phyloP scores from a whole-genome alignment of 2,329 filamentous ascomycete species.

The Penicillium carneum region DNA sequence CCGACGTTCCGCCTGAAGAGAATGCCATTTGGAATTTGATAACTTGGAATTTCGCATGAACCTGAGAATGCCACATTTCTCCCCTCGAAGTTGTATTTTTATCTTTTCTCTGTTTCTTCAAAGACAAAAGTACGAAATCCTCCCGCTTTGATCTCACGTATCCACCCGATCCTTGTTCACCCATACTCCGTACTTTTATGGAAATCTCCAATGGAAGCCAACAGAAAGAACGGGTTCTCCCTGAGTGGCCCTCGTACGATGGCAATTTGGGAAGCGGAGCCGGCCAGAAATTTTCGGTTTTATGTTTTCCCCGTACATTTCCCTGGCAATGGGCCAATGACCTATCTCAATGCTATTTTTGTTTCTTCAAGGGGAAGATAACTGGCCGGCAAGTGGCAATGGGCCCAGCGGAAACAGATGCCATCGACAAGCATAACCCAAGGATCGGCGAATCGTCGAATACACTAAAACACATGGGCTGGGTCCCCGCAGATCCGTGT shows the following conservation, averaged over 20 bases:
- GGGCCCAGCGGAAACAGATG: constrained; percentile 29
- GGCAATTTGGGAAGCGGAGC: background rate
- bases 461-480: constrained; percentile 30
- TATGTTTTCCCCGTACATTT: background rate
- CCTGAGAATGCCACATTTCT: background rate
- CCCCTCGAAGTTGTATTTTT: too few species aligned
- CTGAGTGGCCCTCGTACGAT: background rate
- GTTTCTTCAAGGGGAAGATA: constrained; percentile 27
- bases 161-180: constrained; percentile 16
- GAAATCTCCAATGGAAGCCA: background rate
- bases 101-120: background rate
- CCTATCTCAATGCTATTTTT: constrained; percentile 1
- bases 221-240: constrained; percentile 20
- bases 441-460: constrained; percentile 40
- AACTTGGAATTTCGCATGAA: background rate
- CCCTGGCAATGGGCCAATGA: constrained; percentile 8
- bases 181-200: constrained; percentile 7
- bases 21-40: background rate
- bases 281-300: constrained; percentile 1
- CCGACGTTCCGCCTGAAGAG: background rate
- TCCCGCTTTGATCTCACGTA: constrained; percentile 5
- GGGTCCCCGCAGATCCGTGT: constrained; percentile 26
- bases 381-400: constrained; percentile 23
- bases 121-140: background rate
- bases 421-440: constrained; percentile 28